These are phyloP conservation scores for Gloeophyllum trabeum DNA, from an alignment of 768 basidiomycete species.

Conservation along the genomic window DNA sequence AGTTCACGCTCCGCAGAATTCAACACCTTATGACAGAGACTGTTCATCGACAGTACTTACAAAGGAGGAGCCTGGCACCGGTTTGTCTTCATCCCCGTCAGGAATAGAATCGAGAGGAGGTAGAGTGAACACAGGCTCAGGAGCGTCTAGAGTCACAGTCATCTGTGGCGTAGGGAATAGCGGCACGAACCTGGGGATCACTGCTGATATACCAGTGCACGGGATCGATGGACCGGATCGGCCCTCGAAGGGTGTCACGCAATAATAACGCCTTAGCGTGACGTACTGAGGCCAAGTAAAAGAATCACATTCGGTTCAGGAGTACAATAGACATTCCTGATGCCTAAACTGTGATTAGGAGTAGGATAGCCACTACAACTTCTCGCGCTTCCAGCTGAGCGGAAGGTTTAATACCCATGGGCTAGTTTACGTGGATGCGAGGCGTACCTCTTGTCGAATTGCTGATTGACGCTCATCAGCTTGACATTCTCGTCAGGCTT, in stretches of 20 bases:
- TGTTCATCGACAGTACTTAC: constrained; percentile 15
- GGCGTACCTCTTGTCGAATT: constrained; percentile 62
- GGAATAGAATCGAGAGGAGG: constrained; percentile 28
- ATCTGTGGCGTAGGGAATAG: no score
- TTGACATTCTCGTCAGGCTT: constrained; percentile 69
- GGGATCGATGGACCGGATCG: neutral
- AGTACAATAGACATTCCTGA: constrained; percentile 1
- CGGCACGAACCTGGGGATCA: no score
- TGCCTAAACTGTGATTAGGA: neutral
- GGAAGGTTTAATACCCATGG: constrained; percentile 5
- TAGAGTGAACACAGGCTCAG: constrained; percentile 26
- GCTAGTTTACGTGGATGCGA: neutral
- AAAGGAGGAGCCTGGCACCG: constrained; percentile 19
- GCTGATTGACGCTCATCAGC: constrained; percentile 56
- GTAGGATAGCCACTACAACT: constrained; percentile 30
- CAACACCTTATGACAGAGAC: neutral
- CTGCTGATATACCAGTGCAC: no score
- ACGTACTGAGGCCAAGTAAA: neutral
- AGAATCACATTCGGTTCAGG: constrained; percentile 4
- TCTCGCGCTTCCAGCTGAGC: constrained; percentile 66
- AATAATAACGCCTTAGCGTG: neutral
- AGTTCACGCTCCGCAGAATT: constrained; percentile 16
- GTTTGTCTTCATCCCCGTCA: constrained; percentile 28
- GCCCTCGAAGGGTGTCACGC: neutral
- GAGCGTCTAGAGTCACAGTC: constrained; percentile 29